phyloP scores from a whole-genome alignment of 2,329 filamentous ascomycete genomes.

The Apiospora aurea region DNA sequence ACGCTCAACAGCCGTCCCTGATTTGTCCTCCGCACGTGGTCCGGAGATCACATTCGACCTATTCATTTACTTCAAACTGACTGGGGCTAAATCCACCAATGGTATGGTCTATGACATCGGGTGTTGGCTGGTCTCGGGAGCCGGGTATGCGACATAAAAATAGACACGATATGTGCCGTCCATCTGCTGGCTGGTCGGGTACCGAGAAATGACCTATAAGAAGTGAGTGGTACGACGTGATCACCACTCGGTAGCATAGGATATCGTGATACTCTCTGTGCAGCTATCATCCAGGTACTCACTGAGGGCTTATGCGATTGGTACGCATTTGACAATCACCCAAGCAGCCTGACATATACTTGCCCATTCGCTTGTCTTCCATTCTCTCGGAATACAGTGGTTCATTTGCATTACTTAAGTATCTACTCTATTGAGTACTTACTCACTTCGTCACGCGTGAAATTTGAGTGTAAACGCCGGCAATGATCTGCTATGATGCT shows the following conservation, averaged over 20 bases:
- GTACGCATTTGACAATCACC: neutral
- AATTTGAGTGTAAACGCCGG: neutral
- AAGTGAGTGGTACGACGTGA: neutral
- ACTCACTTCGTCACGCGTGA: neutral
- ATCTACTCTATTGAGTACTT: neutral
- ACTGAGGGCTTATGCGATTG: neutral
- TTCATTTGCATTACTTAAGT: neutral
- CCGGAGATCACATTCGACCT: neutral
- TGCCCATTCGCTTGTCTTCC: neutral
- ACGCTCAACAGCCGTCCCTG: neutral
- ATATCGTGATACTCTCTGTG: neutral
- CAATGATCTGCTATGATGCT: neutral
- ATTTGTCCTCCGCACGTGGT: neutral
- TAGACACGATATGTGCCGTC: neutral
- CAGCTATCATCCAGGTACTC: neutral
- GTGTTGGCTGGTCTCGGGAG: neutral
- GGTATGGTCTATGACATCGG: neutral
- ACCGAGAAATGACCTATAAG: neutral
- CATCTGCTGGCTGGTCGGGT: neutral
- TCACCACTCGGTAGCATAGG: neutral
- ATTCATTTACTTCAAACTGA: neutral
- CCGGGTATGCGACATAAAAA: neutral
- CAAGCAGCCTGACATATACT: neutral
- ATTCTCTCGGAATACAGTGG: neutral
- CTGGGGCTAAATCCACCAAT: constrained; percentile 1